phyloP scores from a whole-genome alignment of 2,329 filamentous ascomycete species.

The Stachybotrys echinatus region DNA sequence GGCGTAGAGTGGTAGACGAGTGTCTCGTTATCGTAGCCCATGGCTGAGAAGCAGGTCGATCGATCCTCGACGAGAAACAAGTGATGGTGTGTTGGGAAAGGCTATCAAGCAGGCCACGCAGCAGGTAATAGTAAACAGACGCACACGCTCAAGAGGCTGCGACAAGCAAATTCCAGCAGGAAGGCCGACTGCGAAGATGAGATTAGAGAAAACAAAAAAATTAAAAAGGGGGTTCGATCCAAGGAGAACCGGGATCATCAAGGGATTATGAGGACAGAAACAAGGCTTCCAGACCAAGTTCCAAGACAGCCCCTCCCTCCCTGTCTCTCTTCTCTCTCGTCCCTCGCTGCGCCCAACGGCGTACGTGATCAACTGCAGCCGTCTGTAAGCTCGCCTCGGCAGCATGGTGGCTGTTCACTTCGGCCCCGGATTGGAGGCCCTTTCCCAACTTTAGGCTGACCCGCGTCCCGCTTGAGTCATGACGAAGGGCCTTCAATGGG shows the following conservation, averaged over 20 bases:
- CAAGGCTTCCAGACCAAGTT: not conserved
- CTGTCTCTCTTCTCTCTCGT: too few species aligned
- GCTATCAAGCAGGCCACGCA: too few species aligned
- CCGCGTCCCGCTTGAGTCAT: not conserved
- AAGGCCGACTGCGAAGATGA: too few species aligned
- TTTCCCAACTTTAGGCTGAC: too few species aligned
- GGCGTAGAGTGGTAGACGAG: not conserved
- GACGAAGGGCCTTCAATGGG: not conserved
- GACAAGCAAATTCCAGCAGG: too few species aligned
- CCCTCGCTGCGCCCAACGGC: not conserved
- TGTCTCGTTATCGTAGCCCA: not conserved
- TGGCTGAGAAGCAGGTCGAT: not conserved
- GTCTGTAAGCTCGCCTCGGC: not conserved
- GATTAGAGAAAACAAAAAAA: not conserved
- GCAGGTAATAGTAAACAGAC: too few species aligned
- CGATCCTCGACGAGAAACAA: not conserved
- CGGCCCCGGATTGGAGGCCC: not conserved
- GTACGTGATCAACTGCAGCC: not conserved
- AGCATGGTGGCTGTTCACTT: not conserved
- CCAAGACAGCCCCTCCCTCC: not conserved
- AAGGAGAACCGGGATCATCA: not conserved
- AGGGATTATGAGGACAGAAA: not conserved
- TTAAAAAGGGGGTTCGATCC: not conserved
- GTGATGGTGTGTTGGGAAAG: too few species aligned
- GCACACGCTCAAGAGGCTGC: too few species aligned